These are phyloP conservation scores for Hordeum vulgare DNA, from an alignment of 176 grass and related monocot genomes.

Conservation along the genomic window DNA sequence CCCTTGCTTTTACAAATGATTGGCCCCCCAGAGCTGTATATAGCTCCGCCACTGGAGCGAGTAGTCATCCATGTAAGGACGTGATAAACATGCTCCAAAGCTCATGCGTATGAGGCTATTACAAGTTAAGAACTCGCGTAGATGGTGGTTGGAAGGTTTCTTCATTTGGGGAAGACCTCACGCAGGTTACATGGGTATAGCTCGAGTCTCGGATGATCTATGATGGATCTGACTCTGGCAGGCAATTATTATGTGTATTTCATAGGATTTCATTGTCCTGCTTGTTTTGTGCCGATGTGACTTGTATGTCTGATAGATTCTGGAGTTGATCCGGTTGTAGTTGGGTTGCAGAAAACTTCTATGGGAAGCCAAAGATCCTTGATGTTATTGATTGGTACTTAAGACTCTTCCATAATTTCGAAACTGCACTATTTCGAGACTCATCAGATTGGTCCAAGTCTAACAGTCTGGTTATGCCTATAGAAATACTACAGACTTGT, in stretches of 20 bases:
- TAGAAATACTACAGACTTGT: no score
- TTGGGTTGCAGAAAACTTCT: slow-evolving; percentile 77
- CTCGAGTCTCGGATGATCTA: neutral
- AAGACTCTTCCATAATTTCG: slow-evolving; percentile 1
- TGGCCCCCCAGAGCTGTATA: no score
- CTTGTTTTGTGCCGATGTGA: slow-evolving; percentile 24
- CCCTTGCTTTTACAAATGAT: no score
- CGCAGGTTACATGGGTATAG: neutral
- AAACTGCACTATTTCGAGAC: neutral
- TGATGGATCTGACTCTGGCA: neutral
- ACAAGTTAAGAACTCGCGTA: neutral
- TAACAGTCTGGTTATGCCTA: no score
- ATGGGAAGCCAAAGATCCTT: slow-evolving; percentile 92
- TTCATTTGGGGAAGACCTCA: slow-evolving; percentile 1
- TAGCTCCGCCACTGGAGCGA: no score
- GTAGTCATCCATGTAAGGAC: neutral
- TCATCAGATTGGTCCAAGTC: no score
- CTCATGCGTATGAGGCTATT: neutral
- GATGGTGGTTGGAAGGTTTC: neutral
- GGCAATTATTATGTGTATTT: slow-evolving; percentile 6
- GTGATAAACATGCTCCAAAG: slow-evolving; percentile 2
- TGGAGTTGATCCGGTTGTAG: slow-evolving; percentile 81
- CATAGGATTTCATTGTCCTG: neutral
- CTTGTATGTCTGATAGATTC: slow-evolving; percentile 51
- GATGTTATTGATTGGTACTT: slow-evolving; percentile 89